Conservation (phyloP, 208 protist species). For the Leishmania lainsoni region DNA sequence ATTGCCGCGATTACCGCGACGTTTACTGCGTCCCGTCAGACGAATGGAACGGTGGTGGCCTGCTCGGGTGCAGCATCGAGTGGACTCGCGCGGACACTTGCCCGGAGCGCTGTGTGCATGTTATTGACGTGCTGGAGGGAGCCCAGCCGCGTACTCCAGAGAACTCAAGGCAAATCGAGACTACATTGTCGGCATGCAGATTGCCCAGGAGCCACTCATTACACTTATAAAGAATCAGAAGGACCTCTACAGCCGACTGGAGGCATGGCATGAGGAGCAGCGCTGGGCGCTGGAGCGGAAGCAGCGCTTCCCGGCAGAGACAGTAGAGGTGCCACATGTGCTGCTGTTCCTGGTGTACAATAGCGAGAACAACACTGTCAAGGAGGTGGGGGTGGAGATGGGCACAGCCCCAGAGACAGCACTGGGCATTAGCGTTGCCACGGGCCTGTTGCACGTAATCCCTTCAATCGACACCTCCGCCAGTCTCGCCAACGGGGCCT, state of each 20-base stretch:
- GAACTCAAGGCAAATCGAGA: constrained; percentile 61
- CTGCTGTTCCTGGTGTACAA: constrained; percentile 82
- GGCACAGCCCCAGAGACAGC: constrained; percentile 43
- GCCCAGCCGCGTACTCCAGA: constrained; percentile 47
- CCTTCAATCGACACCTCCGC: constrained; percentile 23
- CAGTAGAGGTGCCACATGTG: constrained; percentile 35
- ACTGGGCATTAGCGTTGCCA: constrained; percentile 72
- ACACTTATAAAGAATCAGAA: constrained; percentile 63
- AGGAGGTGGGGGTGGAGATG: constrained; percentile 77
- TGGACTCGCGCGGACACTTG: constrained; percentile 52
- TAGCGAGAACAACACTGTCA: constrained; percentile 60
- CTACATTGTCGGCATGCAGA: constrained; percentile 90
- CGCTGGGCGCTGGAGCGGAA: constrained; percentile 36
- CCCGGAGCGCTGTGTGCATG: constrained; percentile 53
- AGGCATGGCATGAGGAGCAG: constrained; percentile 63
- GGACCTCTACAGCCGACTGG: constrained; percentile 70
- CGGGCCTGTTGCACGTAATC: constrained; percentile 73
- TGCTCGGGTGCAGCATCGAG: constrained; percentile 89
- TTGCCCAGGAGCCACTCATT: constrained; percentile 52
- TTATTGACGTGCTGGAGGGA: constrained; percentile 68
- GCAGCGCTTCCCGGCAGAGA: constrained; percentile 21
- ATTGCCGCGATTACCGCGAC: constrained; percentile 57
- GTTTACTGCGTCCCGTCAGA: constrained; percentile 37
- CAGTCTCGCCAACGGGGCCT: not conserved
- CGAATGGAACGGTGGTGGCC: constrained; percentile 54